phyloP scores from a whole-genome alignment of 1,284 basidiomycete species.

The Caloboletus firmus region DNA sequence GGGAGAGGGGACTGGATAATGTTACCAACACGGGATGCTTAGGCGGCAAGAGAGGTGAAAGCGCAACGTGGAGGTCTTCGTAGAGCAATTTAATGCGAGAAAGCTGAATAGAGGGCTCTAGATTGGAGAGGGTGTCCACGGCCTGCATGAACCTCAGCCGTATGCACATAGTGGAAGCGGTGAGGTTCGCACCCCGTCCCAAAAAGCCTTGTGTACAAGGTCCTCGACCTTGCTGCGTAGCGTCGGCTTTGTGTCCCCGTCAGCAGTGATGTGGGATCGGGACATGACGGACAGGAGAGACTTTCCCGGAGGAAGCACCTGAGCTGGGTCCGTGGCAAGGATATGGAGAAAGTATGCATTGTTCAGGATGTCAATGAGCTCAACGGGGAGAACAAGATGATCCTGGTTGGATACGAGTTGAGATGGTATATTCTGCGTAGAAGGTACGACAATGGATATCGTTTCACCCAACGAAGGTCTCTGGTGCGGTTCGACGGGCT shows the following conservation, averaged over 20 bases:
- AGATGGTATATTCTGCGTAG: constrained; percentile 27
- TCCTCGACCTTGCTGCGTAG: constrained; percentile 54
- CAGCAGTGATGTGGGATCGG: constrained; percentile 34
- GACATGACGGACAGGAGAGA: constrained; percentile 63
- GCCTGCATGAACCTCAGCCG: constrained; percentile 39
- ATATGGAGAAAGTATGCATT: constrained; percentile 62
- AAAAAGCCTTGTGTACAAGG: constrained; percentile 62
- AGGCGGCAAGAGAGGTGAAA: constrained; percentile 55
- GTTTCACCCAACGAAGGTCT: constrained; percentile 3
- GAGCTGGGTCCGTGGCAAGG: constrained; percentile 56
- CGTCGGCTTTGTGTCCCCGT: constrained; percentile 29
- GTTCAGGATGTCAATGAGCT: constrained; percentile 54
- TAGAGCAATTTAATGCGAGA: constrained; percentile 54
- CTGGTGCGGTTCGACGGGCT: not conserved
- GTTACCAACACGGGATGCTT: constrained; percentile 47
- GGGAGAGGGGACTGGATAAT: constrained; percentile 57
- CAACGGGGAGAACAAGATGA: constrained; percentile 45
- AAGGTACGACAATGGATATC: constrained; percentile 27
- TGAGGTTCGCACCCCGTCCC: constrained; percentile 59
- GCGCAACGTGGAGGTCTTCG: constrained; percentile 48
- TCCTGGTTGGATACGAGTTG: constrained; percentile 32
- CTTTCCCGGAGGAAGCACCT: constrained; percentile 65
- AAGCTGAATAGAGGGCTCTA: constrained; percentile 46
- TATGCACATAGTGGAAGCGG: constrained; percentile 1
- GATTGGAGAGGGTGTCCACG: constrained; percentile 43